Evolutionary conservation across 1,284 basidiomycete genomes (phyloP).

Genomic region (Irpex sp.): DNA sequence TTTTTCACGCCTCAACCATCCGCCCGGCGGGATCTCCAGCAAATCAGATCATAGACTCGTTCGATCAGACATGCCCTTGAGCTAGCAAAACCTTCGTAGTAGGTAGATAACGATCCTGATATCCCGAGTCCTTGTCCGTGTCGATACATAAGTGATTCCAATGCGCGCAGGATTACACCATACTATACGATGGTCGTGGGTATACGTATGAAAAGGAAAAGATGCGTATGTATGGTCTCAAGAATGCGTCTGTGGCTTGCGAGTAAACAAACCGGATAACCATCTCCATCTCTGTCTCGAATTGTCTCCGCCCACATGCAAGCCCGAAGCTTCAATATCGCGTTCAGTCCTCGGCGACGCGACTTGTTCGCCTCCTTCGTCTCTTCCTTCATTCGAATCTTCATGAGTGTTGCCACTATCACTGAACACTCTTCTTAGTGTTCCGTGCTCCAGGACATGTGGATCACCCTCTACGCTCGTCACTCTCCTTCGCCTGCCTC

Average conservation of each 20-base stretch:
- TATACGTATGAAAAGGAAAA: neutral
- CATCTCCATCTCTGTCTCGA: constrained; percentile 6
- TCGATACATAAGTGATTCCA: neutral
- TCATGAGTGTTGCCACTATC: constrained; percentile 8
- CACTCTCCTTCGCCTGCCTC: constrained; percentile 36
- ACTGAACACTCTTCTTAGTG: constrained; percentile 23
- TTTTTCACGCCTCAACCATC: neutral
- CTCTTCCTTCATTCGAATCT: neutral
- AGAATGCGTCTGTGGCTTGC: neutral
- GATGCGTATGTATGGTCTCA: neutral
- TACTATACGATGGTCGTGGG: neutral
- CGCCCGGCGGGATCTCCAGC: neutral
- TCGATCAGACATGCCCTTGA: neutral
- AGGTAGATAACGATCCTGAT: neutral
- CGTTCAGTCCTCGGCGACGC: neutral
- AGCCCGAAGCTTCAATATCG: neutral
- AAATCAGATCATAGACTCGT: neutral
- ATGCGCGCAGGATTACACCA: neutral
- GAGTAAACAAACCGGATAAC: constrained; percentile 1
- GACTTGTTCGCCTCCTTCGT: neutral
- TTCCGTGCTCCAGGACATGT: constrained; percentile 18
- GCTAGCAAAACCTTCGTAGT: neutral
- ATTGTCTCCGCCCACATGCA: neutral
- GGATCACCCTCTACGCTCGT: constrained; percentile 35
- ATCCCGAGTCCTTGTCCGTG: neutral